Percentiles rank a stretch among this genome's conserved stretches.
These are phyloP conservation scores for Epichloe baconii DNA, from an alignment of 2,329 filamentous ascomycete species.

Conservation along the genomic window DNA sequence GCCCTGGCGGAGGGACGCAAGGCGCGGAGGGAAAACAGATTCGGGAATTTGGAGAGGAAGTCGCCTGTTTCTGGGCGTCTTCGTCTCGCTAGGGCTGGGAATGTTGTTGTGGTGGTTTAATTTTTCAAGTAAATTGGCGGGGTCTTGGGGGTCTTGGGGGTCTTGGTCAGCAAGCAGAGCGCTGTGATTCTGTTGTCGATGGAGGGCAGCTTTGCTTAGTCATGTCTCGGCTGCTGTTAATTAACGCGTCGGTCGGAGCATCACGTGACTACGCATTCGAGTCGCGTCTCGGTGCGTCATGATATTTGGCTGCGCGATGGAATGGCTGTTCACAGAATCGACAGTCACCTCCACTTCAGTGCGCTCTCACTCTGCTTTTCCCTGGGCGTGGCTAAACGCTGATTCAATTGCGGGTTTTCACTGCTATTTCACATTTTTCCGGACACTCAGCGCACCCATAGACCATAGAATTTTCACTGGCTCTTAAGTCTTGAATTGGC, in stretches of 20 bases:
- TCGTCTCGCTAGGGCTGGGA: constrained; percentile 4
- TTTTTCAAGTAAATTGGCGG: too few relatives aligned
- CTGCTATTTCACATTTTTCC: background rate
- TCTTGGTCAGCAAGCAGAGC: too few relatives aligned
- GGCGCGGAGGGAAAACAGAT: constrained; percentile 32
- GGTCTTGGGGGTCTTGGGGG: too few relatives aligned
- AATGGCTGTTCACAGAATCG: background rate
- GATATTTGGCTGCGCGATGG: constrained; percentile 9
- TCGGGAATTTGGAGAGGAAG: constrained; percentile 13
- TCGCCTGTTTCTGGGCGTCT: background rate
- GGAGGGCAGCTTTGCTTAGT: constrained; percentile 4
- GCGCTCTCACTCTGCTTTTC: background rate
- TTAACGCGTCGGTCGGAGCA: constrained; percentile 5
- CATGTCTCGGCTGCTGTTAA: background rate
- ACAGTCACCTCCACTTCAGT: background rate
- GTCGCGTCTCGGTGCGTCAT: constrained; percentile 21
- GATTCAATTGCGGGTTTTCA: background rate
- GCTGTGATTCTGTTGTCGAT: background rate
- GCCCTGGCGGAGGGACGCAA: constrained; percentile 19
- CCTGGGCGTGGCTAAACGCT: background rate
- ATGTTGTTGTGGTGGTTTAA: background rate
- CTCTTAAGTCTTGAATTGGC: background rate
- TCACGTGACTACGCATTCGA: constrained; percentile 21
- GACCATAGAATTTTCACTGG: background rate
- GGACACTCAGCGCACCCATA: background rate